Evolutionary conservation across 768 basidiomycete species (phyloP).

Genomic region (Lanmaoa pseudosensibilis): DNA sequence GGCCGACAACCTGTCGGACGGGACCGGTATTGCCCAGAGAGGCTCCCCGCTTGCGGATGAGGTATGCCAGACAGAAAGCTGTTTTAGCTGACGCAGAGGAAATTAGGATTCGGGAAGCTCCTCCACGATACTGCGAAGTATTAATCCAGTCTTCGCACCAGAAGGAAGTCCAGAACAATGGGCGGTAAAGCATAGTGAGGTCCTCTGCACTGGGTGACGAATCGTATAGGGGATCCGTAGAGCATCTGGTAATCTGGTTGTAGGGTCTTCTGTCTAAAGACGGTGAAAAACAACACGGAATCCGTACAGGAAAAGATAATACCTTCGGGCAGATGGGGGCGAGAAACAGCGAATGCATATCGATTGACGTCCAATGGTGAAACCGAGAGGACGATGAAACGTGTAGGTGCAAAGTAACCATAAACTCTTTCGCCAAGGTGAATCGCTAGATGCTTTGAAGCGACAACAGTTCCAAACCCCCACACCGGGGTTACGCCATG

Average conservation of each 20-base stretch:
- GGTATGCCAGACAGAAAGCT: constrained; percentile 67
- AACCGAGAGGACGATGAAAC: constrained; percentile 56
- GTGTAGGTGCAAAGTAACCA: constrained; percentile 57
- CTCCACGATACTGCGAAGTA: constrained; percentile 49
- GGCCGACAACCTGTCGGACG: constrained; percentile 48
- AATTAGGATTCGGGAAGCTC: constrained; percentile 50
- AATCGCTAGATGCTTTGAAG: constrained; percentile 50
- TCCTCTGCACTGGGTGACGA: constrained; percentile 52
- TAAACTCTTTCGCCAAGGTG: constrained; percentile 59
- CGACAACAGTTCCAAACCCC: constrained; percentile 63
- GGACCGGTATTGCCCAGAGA: background rate
- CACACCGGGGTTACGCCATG: constrained; percentile 71
- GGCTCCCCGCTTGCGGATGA: constrained; percentile 47
- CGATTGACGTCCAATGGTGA: constrained; percentile 51
- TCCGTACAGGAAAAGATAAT: background rate
- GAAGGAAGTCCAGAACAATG: constrained; percentile 73
- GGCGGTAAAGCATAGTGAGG: constrained; percentile 68
- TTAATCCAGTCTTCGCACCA: constrained; percentile 75
- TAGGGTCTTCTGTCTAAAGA: constrained; percentile 64
- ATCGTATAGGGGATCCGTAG: constrained; percentile 53
- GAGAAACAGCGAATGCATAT: constrained; percentile 54
- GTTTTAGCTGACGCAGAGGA: constrained; percentile 75
- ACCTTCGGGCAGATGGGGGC: constrained; percentile 65
- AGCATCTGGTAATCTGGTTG: constrained; percentile 64
- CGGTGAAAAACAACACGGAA: background rate